Evolutionary conservation across 2,329 filamentous ascomycete genomes (phyloP).

Genomic region (Penicillium sp.): DNA sequence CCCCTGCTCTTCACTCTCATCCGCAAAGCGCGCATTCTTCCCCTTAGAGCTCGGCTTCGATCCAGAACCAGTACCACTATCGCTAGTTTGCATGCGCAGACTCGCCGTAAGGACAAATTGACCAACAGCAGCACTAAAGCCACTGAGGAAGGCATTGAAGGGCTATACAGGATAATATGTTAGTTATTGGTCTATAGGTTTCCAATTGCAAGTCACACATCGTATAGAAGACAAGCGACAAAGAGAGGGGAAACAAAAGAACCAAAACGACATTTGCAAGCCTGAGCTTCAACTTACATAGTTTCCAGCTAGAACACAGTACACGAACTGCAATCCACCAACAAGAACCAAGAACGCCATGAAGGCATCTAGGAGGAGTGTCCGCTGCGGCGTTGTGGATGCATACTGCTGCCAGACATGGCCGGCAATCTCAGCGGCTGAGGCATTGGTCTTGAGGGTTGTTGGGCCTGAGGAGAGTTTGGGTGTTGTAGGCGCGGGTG

Average conservation of each 20-base stretch:
- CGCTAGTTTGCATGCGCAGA: slow-evolving; percentile 87
- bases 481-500: slow-evolving; percentile 19
- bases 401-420: slow-evolving; percentile 77
- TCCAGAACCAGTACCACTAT: slow-evolving; percentile 27
- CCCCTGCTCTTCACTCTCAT: slow-evolving; percentile 24
- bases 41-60: slow-evolving; percentile 56
- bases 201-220: not conserved
- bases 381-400: slow-evolving; percentile 79
- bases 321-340: slow-evolving; percentile 87
- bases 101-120: slow-evolving; percentile 94
- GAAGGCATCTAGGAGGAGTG: slow-evolving; percentile 88
- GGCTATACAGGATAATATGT: slow-evolving; percentile 56
- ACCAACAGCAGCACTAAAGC: slow-evolving; percentile 90
- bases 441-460: slow-evolving; percentile 40
- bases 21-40: slow-evolving; percentile 27
- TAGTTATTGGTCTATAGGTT: not conserved
- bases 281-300: slow-evolving; percentile 64
- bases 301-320: slow-evolving; percentile 88
- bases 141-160: slow-evolving; percentile 97
- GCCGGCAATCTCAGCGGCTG: slow-evolving; percentile 57
- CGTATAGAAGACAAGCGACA: not conserved
- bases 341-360: slow-evolving; percentile 82
- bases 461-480: slow-evolving; percentile 35
- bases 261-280: not conserved
- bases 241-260: not conserved